Percentiles rank a stretch among this genome's conserved stretches.
Evolutionary conservation across 2,329 filamentous ascomycete genomes (phyloP).

Genomic region (Mycosphaerella sp.): DNA sequence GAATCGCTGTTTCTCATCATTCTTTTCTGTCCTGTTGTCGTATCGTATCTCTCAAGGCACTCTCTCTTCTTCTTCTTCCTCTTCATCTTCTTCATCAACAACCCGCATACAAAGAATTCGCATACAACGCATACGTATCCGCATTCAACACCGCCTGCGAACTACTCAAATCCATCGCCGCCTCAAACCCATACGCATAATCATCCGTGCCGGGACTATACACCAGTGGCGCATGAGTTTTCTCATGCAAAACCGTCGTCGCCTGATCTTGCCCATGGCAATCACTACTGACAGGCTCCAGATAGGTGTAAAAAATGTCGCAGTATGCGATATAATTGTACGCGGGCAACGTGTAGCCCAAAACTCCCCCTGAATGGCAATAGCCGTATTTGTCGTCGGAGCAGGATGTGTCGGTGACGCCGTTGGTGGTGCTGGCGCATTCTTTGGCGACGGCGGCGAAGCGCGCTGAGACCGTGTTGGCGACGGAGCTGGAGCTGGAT

Average conservation of each 20-base stretch:
- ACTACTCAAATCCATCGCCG: conserved; percentile 41
- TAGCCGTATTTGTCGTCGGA: conserved; percentile 48
- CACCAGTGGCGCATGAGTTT: conserved; percentile 54
- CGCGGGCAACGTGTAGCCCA: conserved; percentile 53
- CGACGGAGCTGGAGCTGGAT: conserved; percentile 43
- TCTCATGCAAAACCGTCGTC: conserved; percentile 59
- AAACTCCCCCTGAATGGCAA: conserved; percentile 44
- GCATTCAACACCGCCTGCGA: conserved; percentile 55
- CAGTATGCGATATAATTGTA: conserved; percentile 56
- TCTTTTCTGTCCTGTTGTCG: no score
- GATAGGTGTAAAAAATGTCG: conserved; percentile 50
- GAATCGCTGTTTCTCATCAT: no score
- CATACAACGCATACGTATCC: conserved; percentile 54
- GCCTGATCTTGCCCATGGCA: conserved; percentile 62
- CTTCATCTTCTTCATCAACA: neutral
- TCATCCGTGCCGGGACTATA: conserved; percentile 53
- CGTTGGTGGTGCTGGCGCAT: conserved; percentile 46
- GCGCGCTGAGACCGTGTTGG: conserved; percentile 46
- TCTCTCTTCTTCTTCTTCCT: no score
- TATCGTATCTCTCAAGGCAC: no score
- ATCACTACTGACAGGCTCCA: conserved; percentile 44
- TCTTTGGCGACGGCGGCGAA: conserved; percentile 51
- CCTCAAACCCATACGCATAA: conserved; percentile 52
- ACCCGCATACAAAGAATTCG: conserved; percentile 24
- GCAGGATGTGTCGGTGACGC: conserved; percentile 53